These are phyloP conservation scores for Auriscalpium vulgare DNA, from an alignment of 768 basidiomycete species.

Conservation along the genomic window DNA sequence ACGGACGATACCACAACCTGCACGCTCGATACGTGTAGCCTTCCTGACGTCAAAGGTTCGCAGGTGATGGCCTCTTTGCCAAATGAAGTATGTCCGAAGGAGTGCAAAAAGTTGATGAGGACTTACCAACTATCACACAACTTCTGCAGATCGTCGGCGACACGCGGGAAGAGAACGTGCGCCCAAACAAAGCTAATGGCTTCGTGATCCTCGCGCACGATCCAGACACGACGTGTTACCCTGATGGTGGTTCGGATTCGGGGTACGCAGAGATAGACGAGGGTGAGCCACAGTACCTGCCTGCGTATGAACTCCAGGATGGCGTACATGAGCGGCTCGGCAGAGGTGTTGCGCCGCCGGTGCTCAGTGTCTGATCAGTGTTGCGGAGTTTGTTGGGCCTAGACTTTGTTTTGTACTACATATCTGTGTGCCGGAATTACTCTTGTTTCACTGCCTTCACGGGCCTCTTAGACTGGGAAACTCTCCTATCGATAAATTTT, in stretches of 20 bases:
- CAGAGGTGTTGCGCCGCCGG: slow-evolving; percentile 7
- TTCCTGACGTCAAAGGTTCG: neutral
- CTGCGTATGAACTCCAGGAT: slow-evolving; percentile 77
- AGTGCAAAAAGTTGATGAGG: neutral
- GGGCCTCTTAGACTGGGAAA: too few species aligned
- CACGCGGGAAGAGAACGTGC: neutral
- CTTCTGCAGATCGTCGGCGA: neutral
- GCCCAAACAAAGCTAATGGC: neutral
- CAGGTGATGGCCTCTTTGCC: neutral
- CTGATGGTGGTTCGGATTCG: neutral
- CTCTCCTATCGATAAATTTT: too few species aligned
- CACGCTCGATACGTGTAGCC: neutral
- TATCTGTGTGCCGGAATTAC: too few species aligned
- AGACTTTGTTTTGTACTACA: too few species aligned
- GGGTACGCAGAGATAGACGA: slow-evolving; percentile 11
- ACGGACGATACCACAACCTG: neutral
- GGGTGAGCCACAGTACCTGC: slow-evolving; percentile 42
- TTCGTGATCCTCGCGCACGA: neutral
- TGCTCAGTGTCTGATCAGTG: neutral
- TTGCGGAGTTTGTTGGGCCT: too few species aligned
- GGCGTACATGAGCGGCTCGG: slow-evolving; percentile 26
- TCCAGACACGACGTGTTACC: neutral
- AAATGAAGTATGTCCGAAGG: neutral
- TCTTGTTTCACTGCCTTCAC: too few species aligned
- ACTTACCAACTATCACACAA: neutral